Conservation (phyloP, 2,329 filamentous ascomycete species). For the Penicillium olsonii region DNA sequence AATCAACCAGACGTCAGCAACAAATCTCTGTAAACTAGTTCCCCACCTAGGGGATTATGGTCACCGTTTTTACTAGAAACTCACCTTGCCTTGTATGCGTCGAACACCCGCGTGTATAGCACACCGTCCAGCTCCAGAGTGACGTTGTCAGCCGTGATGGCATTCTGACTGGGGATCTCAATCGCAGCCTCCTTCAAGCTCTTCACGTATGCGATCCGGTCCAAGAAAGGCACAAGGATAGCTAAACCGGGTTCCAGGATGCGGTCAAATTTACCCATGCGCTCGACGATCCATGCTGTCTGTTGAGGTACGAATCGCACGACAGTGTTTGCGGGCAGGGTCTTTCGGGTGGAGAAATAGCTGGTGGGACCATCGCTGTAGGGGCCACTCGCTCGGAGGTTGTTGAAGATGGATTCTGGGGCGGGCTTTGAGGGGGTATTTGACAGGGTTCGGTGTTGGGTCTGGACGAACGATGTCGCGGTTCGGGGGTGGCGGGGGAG, state of each 20-base stretch:
- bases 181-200: conserved; percentile 94
- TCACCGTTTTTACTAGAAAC: conserved; percentile 26
- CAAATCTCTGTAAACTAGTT: not conserved
- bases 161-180: conserved; percentile 96
- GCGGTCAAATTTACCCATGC: conserved; percentile 96
- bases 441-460: conserved; percentile 33
- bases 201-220: conserved; percentile 97
- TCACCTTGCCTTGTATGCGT: conserved; percentile 95
- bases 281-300: conserved; percentile 98
- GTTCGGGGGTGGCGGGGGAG: conserved; percentile 24
- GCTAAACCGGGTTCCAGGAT: conserved; percentile 92
- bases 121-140: conserved; percentile 95
- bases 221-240: conserved; percentile 83
- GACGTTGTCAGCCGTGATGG: conserved; percentile 98
- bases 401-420: conserved; percentile 37
- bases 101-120: conserved; percentile 92
- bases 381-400: conserved; percentile 25
- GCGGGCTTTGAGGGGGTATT: conserved; percentile 30
- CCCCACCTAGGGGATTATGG: no score
- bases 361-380: conserved; percentile 57
- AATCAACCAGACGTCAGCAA: conserved; percentile 3
- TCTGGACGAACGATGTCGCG: conserved; percentile 25
- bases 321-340: conserved; percentile 87
- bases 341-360: conserved; percentile 70
- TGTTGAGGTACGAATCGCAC: conserved; percentile 98